Base-by-base conservation (phyloP, 345 rosid genomes). In the Firmiana major region DNA sequence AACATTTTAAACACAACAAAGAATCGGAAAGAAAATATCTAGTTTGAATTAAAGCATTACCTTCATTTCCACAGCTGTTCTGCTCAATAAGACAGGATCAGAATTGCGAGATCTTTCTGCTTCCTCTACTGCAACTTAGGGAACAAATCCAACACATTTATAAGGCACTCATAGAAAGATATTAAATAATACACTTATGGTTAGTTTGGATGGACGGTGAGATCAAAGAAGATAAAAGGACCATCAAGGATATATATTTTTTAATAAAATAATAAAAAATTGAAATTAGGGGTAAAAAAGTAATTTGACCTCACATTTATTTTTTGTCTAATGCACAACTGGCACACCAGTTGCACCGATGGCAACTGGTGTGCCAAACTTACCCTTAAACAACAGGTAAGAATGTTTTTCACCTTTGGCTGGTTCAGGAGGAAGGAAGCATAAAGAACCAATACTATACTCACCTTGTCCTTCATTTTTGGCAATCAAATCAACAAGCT, bases 401-500 rank as follows among this genome's bases (percentile, higher is more conserved):
- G 51, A 66, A 67, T 42, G 70, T 69, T 84, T 69, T 84, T 87
- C 74, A 90, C 93, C 89, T 63, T 78, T 74, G 19, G 28, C 55
- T 19, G 3, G 71, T 84, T 76, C 65, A 58, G 57, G 63, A 46
- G 67, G 72, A 82, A 78, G 60, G 68, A 70, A 45, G 19, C 71
- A 77, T 49, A 77, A 57, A 64, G 80, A 74, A 82, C 49, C 24
- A 8, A 73, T 64, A 69, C 22, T 68, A 36, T 79, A 66, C 79
- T 83, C 82, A 71, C 84, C 80, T 83, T 81, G 79, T 38, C 81
- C 87, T 78, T 81, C 86, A 55, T 74, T 86, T 83, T 87, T 82
- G 72, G 88, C 85, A 81, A 93, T 87, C 54, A 88, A 86, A 71
- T 81, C 85, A 68, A 73, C 79, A 79, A 95, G 73, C 85, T 92